Conservation (phyloP, 345 rosid species). For the Cochlearia excelsa region DNA sequence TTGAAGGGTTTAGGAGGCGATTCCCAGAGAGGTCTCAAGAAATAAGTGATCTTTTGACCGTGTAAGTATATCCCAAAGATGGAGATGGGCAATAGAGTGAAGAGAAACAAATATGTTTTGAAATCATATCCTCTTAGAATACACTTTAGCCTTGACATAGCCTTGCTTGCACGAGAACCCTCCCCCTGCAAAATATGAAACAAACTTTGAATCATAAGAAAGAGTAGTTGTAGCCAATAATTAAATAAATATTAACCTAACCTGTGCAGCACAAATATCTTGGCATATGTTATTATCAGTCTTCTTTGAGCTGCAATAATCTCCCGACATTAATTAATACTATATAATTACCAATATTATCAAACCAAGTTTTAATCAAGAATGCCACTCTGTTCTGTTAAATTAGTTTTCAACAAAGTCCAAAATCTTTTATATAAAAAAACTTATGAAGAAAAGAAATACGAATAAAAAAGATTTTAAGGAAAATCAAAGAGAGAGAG, state of each 20-base stretch:
- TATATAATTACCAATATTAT: too few species aligned
- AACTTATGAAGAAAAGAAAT: not conserved
- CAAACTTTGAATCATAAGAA: not conserved
- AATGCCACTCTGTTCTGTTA: not conserved
- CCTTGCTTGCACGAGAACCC: constrained; percentile 31
- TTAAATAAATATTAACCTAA: constrained; percentile 41
- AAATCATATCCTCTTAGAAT: constrained; percentile 15
- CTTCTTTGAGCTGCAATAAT: constrained; percentile 71
- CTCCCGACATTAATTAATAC: constrained; percentile 46
- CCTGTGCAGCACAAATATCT: constrained; percentile 48
- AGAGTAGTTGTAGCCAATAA: not conserved
- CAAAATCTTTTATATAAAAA: not conserved
- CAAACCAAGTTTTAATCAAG: not conserved
- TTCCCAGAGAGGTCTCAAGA: constrained; percentile 40
- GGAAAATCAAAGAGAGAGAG: not conserved
- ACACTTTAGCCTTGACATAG: constrained; percentile 22
- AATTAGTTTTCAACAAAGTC: too few species aligned
- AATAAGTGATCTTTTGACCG: constrained; percentile 38
- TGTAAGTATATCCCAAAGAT: constrained; percentile 32
- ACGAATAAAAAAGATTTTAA: not conserved
- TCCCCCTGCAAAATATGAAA: constrained; percentile 9
- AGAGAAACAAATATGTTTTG: constrained; percentile 20
- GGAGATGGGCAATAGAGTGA: constrained; percentile 25
- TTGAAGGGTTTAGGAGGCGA: constrained; percentile 33
- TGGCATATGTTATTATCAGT: constrained; percentile 68